Conservation (phyloP, 768 basidiomycete genomes). For the Lactifluus subvellereus region DNA sequence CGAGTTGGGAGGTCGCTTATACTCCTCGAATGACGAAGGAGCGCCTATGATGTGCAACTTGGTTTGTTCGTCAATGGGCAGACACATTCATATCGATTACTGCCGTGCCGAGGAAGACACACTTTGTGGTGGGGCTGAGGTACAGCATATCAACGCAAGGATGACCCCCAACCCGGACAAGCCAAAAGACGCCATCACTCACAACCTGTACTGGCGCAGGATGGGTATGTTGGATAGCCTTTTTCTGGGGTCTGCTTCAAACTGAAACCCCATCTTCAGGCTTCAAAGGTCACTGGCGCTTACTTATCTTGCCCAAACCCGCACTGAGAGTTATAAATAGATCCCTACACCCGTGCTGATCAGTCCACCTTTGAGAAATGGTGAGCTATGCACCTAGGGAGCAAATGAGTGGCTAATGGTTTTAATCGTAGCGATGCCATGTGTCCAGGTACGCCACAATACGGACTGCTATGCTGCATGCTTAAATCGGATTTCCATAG, state of each 20-base stretch:
- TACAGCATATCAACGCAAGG: constrained; percentile 40
- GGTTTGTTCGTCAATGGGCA: constrained; percentile 48
- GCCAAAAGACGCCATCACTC: constrained; percentile 50
- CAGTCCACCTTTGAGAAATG: constrained; percentile 49
- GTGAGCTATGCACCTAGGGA: constrained; percentile 29
- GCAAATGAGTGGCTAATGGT: not conserved
- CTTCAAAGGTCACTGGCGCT: constrained; percentile 41
- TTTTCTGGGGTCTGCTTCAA: constrained; percentile 6
- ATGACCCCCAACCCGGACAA: constrained; percentile 43
- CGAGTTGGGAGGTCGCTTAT: constrained; percentile 52
- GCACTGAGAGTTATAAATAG: constrained; percentile 27
- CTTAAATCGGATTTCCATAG: constrained; percentile 28
- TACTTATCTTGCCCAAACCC: not conserved
- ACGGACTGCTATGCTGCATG: too few species aligned
- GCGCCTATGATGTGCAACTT: constrained; percentile 61
- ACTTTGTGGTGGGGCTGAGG: constrained; percentile 39
- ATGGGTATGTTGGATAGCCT: constrained; percentile 37
- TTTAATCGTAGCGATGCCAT: constrained; percentile 39
- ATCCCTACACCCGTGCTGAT: constrained; percentile 55
- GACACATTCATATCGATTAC: constrained; percentile 55
- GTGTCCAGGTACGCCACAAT: constrained; percentile 39
- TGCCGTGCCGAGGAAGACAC: constrained; percentile 40
- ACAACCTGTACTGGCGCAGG: constrained; percentile 51
- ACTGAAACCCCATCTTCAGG: constrained; percentile 30
- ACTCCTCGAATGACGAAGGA: constrained; percentile 48